Evolutionary conservation across 305 asterid genomes (phyloP).

Genomic region (Solanum hybrid): DNA sequence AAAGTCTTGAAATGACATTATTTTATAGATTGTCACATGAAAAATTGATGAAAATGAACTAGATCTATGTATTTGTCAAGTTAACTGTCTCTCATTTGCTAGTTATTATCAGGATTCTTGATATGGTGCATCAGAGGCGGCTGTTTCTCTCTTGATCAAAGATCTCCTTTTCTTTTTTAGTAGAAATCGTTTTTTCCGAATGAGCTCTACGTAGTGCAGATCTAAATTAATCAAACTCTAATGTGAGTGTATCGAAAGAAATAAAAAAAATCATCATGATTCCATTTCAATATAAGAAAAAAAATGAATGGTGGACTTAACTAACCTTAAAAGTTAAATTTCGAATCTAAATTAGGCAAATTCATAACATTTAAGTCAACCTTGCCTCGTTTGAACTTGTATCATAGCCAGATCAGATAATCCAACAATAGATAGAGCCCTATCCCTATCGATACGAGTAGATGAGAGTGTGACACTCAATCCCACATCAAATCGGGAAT

Average conservation of each 20-base stretch:
- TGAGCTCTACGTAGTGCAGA: neutral
- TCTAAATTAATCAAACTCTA: neutral
- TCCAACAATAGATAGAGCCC: neutral
- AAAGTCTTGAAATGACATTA: neutral
- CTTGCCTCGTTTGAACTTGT: neutral
- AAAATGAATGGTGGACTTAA: neutral
- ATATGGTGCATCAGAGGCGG: fast-evolving
- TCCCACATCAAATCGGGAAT: neutral
- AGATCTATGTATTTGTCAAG: neutral
- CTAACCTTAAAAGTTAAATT: neutral
- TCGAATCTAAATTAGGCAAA: neutral
- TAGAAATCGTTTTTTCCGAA: fast-evolving
- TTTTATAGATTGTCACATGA: neutral
- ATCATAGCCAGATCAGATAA: neutral
- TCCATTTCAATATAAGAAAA: neutral
- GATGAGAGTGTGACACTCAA: neutral
- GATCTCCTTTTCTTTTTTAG: too few species aligned
- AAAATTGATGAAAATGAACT: neutral
- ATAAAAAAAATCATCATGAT: neutral
- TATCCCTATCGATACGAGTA: neutral
- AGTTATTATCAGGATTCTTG: neutral
- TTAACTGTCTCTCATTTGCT: neutral
- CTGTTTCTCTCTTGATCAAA: neutral
- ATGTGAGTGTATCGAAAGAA: neutral
- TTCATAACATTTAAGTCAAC: neutral